Conservation (phyloP, 2,329 filamentous ascomycete genomes). For the Colletotrichum euphorbiae region DNA sequence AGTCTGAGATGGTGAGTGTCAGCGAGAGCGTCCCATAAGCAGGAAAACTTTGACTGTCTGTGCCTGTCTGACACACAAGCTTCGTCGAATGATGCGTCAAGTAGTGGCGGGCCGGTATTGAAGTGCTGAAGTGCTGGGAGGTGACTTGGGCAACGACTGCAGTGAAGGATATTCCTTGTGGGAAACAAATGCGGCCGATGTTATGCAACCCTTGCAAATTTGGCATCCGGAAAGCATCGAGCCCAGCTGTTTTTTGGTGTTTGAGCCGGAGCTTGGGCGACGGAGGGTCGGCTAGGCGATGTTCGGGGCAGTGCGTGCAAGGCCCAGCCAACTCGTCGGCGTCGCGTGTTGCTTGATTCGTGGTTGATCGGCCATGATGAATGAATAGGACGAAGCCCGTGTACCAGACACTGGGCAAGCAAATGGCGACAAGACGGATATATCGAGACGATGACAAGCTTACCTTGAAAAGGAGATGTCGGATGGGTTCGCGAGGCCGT, state of each 20-base stretch:
- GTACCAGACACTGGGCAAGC: conserved; percentile 10
- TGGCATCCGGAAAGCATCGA: not conserved
- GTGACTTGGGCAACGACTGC: not conserved
- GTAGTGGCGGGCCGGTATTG: conserved; percentile 30
- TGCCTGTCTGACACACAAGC: conserved; percentile 40
- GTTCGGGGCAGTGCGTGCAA: not conserved
- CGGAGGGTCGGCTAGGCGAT: not conserved
- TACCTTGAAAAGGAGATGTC: conserved; percentile 30
- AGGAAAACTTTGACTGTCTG: conserved; percentile 38
- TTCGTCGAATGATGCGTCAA: conserved; percentile 39
- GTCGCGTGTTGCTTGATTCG: not conserved
- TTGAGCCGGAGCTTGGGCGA: not conserved
- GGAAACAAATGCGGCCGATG: conserved; percentile 20
- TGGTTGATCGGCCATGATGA: not conserved
- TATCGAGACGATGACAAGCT: not conserved
- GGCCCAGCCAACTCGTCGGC: not conserved
- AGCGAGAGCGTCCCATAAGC: conserved; percentile 19
- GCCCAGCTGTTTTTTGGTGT: not conserved
- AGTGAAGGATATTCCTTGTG: conserved; percentile 24
- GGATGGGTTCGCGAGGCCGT: conserved; percentile 6
- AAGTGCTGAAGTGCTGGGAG: conserved; percentile 2
- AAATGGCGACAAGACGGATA: not conserved
- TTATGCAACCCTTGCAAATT: conserved; percentile 8
- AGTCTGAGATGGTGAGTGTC: conserved; percentile 21
- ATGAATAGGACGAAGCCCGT: conserved; percentile 20